phyloP scores from a whole-genome alignment of 1,284 basidiomycete genomes.

The Cryptococcus neoformans region DNA sequence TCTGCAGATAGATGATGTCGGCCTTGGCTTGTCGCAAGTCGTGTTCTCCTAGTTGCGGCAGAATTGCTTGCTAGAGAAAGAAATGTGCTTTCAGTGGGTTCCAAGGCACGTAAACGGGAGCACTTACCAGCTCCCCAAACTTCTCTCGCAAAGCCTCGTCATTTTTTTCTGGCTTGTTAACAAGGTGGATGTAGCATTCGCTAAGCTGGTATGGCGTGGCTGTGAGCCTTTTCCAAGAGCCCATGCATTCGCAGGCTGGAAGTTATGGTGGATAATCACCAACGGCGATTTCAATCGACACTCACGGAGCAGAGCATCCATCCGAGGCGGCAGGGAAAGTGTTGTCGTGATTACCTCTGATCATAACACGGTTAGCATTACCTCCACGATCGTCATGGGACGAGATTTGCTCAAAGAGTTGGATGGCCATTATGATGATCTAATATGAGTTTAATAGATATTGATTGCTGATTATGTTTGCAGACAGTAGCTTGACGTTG shows the following conservation, averaged over 20 bases:
- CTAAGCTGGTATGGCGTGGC: slow-evolving; percentile 13
- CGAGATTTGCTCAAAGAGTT: background rate
- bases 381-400: background rate
- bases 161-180: slow-evolving; percentile 8
- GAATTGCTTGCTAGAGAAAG: slow-evolving; percentile 14
- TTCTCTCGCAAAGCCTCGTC: slow-evolving; percentile 9
- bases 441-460: background rate
- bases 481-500: too few species aligned
- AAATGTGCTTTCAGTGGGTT: background rate
- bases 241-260: background rate
- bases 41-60: slow-evolving; percentile 13
- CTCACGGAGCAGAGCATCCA: background rate
- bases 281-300: too few species aligned
- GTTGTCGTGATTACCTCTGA: background rate
- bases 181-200: slow-evolving; percentile 12
- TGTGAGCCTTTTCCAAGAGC: slow-evolving; percentile 3
- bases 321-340: background rate
- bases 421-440: background rate
- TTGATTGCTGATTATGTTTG: background rate
- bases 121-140: slow-evolving; percentile 18
- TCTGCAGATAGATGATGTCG: slow-evolving; percentile 21
- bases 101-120: background rate
- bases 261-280: background rate
- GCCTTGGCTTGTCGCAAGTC: slow-evolving; percentile 21
- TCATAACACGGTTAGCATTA: too few species aligned